Base-by-base conservation (phyloP, 164 flowering plant species). In the Piper longum region DNA sequence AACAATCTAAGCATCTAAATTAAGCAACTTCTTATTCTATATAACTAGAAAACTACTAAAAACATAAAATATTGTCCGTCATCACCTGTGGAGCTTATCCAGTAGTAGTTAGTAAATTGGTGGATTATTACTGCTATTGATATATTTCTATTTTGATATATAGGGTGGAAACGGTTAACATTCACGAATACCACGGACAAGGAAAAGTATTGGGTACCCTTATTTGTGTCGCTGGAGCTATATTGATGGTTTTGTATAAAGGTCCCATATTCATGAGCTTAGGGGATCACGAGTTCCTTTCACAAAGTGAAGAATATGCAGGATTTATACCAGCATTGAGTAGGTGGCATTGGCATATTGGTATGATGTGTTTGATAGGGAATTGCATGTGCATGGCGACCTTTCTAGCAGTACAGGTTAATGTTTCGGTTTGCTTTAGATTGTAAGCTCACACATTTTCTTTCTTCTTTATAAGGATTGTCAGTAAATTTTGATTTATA, bases 351-450 rank as follows among this genome's bases (percentile, higher is more conserved):
- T 93, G 89, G 87, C 95, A 88, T 71, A 71, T 93, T 57, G 99
- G 99, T 55, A 80, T 87, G 62, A 66, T 93, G 69, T 93, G 96
- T 77, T 78, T 93, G 48, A 80, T 93, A 7, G 99, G 95, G 61
- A 93, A 93, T 74, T 90, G 96, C 62, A 75, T 93, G 78, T 93
- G 96, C 84, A 87, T 93, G 99, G 95, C 99, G 48, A 67, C 87
- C 60, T 93, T 83, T 71, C 76, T 93, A 55, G 86, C 96, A 51
- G 77, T 90, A 69, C 99, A 90, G 97, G 99, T 93, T 26, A 64
- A 48, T 14, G 3, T 5, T 12, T 14, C 14, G 14, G 52, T 48
- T 9, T 48, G 14, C 11, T 48, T 14, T 9, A 48, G 52, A 12
- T 48, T 48, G 14, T 14, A 48, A 48, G 9, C 14, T 5, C 52